Evolutionary conservation across 345 rosid species (phyloP).

Genomic region (Syzygium jambos): DNA sequence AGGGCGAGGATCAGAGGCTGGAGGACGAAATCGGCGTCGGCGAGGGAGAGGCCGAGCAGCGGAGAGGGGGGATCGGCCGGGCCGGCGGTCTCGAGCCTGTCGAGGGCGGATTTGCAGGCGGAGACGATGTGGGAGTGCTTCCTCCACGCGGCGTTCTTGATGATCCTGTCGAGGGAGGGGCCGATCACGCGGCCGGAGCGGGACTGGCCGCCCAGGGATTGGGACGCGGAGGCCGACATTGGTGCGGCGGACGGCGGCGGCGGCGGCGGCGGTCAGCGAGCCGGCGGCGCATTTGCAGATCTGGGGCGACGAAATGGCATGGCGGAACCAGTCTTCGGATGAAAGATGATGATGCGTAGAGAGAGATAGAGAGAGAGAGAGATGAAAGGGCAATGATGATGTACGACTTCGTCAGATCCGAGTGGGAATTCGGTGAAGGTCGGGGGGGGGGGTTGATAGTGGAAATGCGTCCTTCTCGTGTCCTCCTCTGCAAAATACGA

Average conservation of each 20-base stretch:
- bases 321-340: neutral
- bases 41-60: conserved; percentile 44
- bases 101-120: conserved; percentile 78
- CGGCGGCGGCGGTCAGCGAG: neutral
- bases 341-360: neutral
- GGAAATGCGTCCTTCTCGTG: too few species aligned
- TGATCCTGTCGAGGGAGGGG: conserved; percentile 76
- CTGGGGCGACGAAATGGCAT: neutral
- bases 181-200: conserved; percentile 76
- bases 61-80: conserved; percentile 35
- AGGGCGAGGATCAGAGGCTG: conserved; percentile 64
- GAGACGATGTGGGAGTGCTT: conserved; percentile 84
- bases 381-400: neutral
- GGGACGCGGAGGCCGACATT: conserved; percentile 63
- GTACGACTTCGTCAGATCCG: neutral
- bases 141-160: conserved; percentile 93
- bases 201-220: conserved; percentile 67
- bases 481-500: too few species aligned
- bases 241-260: neutral
- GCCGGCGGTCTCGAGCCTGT: conserved; percentile 47
- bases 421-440: neutral
- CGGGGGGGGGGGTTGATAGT: too few species aligned
- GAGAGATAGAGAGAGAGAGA: neutral
- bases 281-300: neutral
- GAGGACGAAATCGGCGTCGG: conserved; percentile 58